These are phyloP conservation scores for Diversispora epigaea DNA, from an alignment of 192 early-diverging fungal genomes.

Conservation along the genomic window DNA sequence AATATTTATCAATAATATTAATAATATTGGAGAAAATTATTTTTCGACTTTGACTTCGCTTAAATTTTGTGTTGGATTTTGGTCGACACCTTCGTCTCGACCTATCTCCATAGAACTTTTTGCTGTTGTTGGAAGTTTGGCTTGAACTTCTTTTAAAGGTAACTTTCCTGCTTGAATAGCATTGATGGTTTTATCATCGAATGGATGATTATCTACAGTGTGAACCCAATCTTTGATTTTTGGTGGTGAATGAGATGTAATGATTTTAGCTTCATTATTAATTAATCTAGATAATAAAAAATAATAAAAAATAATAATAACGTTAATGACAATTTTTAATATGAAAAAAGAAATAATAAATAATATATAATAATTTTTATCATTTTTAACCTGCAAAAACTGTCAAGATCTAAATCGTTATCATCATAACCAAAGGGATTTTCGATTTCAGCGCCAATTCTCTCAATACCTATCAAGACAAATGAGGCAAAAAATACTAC, in stretches of 20 bases:
- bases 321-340: not conserved
- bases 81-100: too few relatives aligned
- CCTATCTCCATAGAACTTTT: not conserved
- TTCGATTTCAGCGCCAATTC: conserved; percentile 88
- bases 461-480: conserved; percentile 80
- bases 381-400: conserved; percentile 51
- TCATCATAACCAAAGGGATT: conserved; percentile 86
- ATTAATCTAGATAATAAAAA: not conserved
- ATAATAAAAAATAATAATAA: not conserved
- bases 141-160: not conserved
- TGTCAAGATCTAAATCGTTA: conserved; percentile 68
- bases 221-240: not conserved
- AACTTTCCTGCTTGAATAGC: not conserved
- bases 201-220: not conserved
- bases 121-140: not conserved
- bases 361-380: not conserved
- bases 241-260: not conserved
- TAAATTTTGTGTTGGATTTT: too few relatives aligned
- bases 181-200: not conserved
- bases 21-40: too few relatives aligned
- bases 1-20: too few relatives aligned
- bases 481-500: conserved; percentile 68
- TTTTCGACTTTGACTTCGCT: too few relatives aligned
- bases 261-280: not conserved
- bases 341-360: not conserved